Base-by-base conservation (phyloP, 176 grass and related monocot species). In the Eragrostis nindensis region DNA sequence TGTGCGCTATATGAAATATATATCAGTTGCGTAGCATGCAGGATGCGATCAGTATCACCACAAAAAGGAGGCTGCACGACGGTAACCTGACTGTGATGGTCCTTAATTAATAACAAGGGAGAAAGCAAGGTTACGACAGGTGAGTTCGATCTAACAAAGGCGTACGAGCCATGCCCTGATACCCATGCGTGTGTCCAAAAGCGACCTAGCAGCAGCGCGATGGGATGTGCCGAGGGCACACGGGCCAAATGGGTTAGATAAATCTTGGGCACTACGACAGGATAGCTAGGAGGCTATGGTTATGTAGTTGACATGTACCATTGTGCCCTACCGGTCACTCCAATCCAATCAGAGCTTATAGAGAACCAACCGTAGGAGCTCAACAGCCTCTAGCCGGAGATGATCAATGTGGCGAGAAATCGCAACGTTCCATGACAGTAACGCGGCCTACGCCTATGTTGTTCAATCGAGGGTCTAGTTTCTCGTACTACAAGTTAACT, bases 81-180 rank as follows among this genome's bases (percentile, higher is more conserved):
- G 72, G 54, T 22, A 47, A 48, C 65, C 48, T 19, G 73, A 50
- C 63, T 8, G 66, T 39, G 57, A 82, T 49, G 45, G 77, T 68
- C 82, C 71, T 76, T 66, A n/a, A n/a, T n/a, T n/a, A 59, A n/a
- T n/a, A n/a, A 39, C 62, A 56, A 71, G 73, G 47, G 24, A 63
- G 47, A 76, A 80, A 75, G 62, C 11, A 27, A 63, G 67, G 77
- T 40, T 71, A 42, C 0, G 78, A 82, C 82, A 86, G 78, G 65
- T 49, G 83, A 52, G 72, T 85, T 57, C 47, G 78, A 85, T 82
- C 83, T 73, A 82, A 85, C 56, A 73, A 89, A 89, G 76, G 68
- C 54, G 63, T 75, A 75, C 46, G 38, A 5, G 22, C 5, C 25
- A 41, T 76, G 46, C 71, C n/a, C n/a, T n/a, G n/a, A n/a, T n/a